Conservation (phyloP, 805 yeast species). For the Spathaspora girioi region DNA sequence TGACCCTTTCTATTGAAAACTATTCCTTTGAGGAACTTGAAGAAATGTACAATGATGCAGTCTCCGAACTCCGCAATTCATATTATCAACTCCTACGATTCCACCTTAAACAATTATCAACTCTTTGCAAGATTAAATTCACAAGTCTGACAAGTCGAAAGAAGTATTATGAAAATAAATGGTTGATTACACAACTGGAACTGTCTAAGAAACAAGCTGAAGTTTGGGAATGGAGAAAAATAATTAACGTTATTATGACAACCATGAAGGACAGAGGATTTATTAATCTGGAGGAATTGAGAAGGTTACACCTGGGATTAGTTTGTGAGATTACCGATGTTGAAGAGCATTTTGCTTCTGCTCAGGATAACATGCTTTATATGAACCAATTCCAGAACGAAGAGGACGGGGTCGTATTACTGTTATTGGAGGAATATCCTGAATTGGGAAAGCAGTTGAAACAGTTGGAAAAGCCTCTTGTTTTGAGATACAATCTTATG, state of each 20-base stretch:
- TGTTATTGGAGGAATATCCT: neutral
- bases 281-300: slow-evolving; percentile 2
- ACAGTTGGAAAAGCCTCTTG: neutral
- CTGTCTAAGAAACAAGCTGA: slow-evolving; percentile 1
- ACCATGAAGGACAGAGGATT: slow-evolving; percentile 3
- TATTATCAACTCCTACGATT: slow-evolving; percentile 2
- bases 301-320: slow-evolving; percentile 2
- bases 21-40: slow-evolving; percentile 3
- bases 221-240: slow-evolving; percentile 6
- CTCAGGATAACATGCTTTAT: neutral
- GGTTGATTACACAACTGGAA: neutral
- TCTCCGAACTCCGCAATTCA: neutral
- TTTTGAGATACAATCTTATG: neutral
- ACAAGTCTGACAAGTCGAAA: neutral
- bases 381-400: neutral
- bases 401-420: neutral
- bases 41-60: slow-evolving; percentile 2
- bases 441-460: neutral
- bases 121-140: slow-evolving; percentile 1
- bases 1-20: neutral
- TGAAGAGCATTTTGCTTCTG: slow-evolving; percentile 1
- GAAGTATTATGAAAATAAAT: neutral
- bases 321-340: slow-evolving; percentile 4
- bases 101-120: neutral
- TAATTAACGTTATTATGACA: slow-evolving; percentile 3